phyloP scores from a whole-genome alignment of 345 rosid genomes.

The Sapria himalayana region DNA sequence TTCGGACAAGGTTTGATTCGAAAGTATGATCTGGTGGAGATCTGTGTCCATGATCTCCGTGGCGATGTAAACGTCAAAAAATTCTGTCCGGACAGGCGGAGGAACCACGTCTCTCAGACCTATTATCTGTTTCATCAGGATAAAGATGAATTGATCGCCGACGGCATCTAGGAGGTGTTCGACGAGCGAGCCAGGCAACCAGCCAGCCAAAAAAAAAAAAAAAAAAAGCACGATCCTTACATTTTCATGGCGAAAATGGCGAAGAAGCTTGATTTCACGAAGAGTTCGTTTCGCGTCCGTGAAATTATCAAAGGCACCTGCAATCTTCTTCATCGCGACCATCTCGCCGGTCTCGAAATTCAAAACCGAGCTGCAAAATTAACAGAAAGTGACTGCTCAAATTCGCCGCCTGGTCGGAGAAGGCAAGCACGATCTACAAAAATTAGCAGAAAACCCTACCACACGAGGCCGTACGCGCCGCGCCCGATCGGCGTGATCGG shows the following conservation, averaged over 20 bases:
- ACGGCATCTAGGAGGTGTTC: background rate
- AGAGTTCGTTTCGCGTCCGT: constrained; percentile 99
- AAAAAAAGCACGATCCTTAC: constrained; percentile 15
- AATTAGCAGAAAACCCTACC: constrained; percentile 20
- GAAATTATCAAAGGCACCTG: constrained; percentile 78
- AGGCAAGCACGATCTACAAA: background rate
- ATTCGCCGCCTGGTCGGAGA: background rate
- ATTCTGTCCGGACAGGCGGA: constrained; percentile 67
- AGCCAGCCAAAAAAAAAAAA: background rate
- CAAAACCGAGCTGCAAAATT: constrained; percentile 49
- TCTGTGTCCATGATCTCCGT: constrained; percentile 90
- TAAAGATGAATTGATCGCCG: no score
- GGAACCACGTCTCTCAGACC: constrained; percentile 78
- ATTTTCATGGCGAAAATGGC: constrained; percentile 92
- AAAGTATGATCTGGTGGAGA: constrained; percentile 83
- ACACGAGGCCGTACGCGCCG: constrained; percentile 94
- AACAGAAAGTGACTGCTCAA: background rate
- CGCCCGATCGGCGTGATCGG: constrained; percentile 94
- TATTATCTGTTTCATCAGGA: constrained; percentile 35
- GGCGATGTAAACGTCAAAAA: constrained; percentile 69
- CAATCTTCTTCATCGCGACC: constrained; percentile 95
- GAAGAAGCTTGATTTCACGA: constrained; percentile 89
- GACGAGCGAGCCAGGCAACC: background rate
- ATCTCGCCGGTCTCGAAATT: constrained; percentile 83
- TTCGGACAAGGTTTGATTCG: constrained; percentile 72